Percentiles rank a stretch among this genome's conserved stretches.
Conservation (phyloP, 78 protist species). For the Emiliania huxleyi region DNA sequence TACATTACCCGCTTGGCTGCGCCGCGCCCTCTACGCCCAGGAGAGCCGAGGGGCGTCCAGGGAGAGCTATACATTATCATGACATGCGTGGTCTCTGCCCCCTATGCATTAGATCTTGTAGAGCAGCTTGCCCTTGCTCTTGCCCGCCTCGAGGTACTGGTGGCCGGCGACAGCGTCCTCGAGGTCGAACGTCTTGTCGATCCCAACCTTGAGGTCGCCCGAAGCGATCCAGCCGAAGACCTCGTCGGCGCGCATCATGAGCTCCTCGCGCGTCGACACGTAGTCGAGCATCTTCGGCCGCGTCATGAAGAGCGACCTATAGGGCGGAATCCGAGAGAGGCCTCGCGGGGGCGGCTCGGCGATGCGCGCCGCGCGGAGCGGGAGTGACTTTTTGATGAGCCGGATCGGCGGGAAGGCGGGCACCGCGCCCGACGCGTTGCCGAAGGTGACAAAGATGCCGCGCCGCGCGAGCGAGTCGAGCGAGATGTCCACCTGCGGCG, state of each 20-base stretch:
- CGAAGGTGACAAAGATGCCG: constrained; percentile 52
- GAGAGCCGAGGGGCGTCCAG: too few relatives aligned
- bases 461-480: constrained; percentile 17
- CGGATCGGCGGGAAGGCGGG: constrained; percentile 26
- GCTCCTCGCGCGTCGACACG: neutral
- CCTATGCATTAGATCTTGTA: constrained; percentile 26
- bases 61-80: too few relatives aligned
- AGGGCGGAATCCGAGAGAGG: too few relatives aligned
- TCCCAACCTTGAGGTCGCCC: constrained; percentile 33
- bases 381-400: constrained; percentile 16
- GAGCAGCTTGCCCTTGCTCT: constrained; percentile 32
- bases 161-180: constrained; percentile 26
- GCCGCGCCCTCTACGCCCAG: too few relatives aligned
- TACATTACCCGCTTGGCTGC: too few relatives aligned
- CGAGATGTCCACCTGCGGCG: constrained; percentile 27
- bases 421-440: constrained; percentile 49
- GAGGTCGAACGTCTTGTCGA: constrained; percentile 23
- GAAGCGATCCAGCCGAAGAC: constrained; percentile 16
- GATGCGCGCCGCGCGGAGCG: too few relatives aligned
- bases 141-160: constrained; percentile 40
- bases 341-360: neutral
- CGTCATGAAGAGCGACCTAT: constrained; percentile 27
- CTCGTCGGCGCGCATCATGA: neutral
- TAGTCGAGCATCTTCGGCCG: constrained; percentile 52
- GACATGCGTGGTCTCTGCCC: too few relatives aligned